Base-by-base conservation (phyloP, 2,329 filamentous ascomycete species). In the Sporothrix dimorphospora region DNA sequence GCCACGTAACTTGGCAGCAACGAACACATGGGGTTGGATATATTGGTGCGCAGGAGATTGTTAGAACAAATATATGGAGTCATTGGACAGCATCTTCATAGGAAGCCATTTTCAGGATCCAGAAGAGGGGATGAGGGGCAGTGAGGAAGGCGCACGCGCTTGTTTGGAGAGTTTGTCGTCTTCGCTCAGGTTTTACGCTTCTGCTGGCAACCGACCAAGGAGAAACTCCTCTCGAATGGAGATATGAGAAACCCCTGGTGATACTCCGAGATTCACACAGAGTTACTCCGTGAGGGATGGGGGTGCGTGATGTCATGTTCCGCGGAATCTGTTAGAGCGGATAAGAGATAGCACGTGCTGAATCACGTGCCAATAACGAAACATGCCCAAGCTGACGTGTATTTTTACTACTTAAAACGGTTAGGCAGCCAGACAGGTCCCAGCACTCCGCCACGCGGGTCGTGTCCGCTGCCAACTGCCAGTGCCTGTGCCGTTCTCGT, bases 401-500 rank as follows among this genome's bases (percentile, higher is more conserved):
- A n/a, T n/a, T n/a, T n/a, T n/a, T n/a, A n/a, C n/a, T n/a, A n/a
- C n/a, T n/a, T n/a, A 8, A 8, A 51, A 2, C 47, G 21, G 6
- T 34, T 6, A 34, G 30, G 30, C 30, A 34, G 30, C 30, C 30
- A 34, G 30, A 34, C 3, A 34, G 30, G 30, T 34, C 27, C 27
- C 3, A 30, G 11, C 24, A 27, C 27, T 57, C 27, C 53, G 53
- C 53, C 53, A 57, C 16, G 53, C 53, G 53, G 53, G 53, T 14
- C 27, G 16, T 57, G 53, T 6, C 53, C 14, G 27, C 53, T 57
- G 27, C 53, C 9, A 40, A n/a, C 12, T 42, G 59, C 38, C 59
- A 38, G 55, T 59, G n/a, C n/a, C 38, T 42, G 11, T 38, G n/a
- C n/a, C 59, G 59, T 40, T 63, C n/a, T 63, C 38, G 59, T 63